Conservation (phyloP, 2,329 filamentous ascomycete genomes). For the Colletotrichum shisoi region DNA sequence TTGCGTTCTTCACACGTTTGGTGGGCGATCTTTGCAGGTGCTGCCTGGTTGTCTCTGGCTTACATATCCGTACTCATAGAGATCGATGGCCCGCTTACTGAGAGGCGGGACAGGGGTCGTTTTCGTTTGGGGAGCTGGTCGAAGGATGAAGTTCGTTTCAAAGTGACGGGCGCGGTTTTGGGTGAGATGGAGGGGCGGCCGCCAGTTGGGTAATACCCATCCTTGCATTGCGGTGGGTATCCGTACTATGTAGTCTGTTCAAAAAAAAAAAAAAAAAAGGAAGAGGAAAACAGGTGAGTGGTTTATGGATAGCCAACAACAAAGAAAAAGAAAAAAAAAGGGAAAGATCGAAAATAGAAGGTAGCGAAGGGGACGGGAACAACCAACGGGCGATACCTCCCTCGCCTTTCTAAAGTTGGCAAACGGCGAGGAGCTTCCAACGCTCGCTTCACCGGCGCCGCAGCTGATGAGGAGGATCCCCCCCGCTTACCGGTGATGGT, state of each 20-base stretch:
- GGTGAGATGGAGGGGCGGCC: slow-evolving; percentile 4
- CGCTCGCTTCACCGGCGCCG: not conserved
- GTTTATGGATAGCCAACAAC: too few relatives aligned
- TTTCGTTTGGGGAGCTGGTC: slow-evolving; percentile 1
- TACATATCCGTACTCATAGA: not conserved
- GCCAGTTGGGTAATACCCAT: not conserved
- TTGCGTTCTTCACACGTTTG: not conserved
- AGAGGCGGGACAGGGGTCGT: slow-evolving; percentile 5
- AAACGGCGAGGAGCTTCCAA: not conserved
- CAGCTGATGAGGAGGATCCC: slow-evolving; percentile 6
- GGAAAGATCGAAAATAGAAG: too few relatives aligned
- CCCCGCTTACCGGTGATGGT: not conserved
- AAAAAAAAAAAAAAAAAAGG: not conserved
- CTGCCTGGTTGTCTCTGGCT: too few relatives aligned
- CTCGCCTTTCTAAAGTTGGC: not conserved
- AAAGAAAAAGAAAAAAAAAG: too few relatives aligned
- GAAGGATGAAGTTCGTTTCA: slow-evolving; percentile 36
- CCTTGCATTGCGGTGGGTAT: not conserved
- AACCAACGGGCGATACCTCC: not conserved
- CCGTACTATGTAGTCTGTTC: not conserved
- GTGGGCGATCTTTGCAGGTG: not conserved
- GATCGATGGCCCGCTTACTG: not conserved
- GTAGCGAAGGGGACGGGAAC: not conserved
- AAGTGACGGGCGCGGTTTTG: slow-evolving; percentile 22
- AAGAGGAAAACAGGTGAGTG: too few relatives aligned